These are phyloP conservation scores for Sonneratia caseolaris DNA, from an alignment of 345 rosid species.

Conservation along the genomic window DNA sequence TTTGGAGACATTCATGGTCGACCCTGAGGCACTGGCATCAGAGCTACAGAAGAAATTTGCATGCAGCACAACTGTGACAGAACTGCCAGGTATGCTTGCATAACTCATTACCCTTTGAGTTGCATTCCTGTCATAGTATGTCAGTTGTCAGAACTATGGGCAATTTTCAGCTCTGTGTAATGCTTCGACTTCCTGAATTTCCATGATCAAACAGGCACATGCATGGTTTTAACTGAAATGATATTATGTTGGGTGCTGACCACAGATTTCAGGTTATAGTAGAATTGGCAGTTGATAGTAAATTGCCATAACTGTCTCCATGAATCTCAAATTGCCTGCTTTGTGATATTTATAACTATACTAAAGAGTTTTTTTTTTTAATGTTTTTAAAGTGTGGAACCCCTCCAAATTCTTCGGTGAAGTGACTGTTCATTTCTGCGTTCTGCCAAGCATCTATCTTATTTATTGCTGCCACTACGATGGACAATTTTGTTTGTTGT, in stretches of 20 bases:
- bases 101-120: background rate
- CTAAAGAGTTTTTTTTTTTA: background rate
- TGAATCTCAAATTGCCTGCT: background rate
- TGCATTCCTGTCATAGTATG: background rate
- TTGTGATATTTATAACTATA: background rate
- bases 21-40: slow-evolving; percentile 78
- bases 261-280: background rate
- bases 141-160: background rate
- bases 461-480: background rate
- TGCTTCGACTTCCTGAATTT: background rate
- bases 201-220: background rate
- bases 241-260: background rate
- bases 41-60: slow-evolving; percentile 98
- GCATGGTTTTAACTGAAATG: background rate
- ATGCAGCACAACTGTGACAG: slow-evolving; percentile 78
- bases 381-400: background rate
- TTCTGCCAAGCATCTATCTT: no score
- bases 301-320: background rate
- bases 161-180: background rate
- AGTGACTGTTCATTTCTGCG: background rate
- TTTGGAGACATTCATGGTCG: slow-evolving; percentile 64
- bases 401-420: background rate
- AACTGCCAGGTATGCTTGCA: slow-evolving; percentile 51
- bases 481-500: background rate
- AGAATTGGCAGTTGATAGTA: background rate